Evolutionary conservation across 148 eudicot species (phyloP), one percentile per base, ranked within the genome.

Genomic region (Polygonum aviculare): DNA sequence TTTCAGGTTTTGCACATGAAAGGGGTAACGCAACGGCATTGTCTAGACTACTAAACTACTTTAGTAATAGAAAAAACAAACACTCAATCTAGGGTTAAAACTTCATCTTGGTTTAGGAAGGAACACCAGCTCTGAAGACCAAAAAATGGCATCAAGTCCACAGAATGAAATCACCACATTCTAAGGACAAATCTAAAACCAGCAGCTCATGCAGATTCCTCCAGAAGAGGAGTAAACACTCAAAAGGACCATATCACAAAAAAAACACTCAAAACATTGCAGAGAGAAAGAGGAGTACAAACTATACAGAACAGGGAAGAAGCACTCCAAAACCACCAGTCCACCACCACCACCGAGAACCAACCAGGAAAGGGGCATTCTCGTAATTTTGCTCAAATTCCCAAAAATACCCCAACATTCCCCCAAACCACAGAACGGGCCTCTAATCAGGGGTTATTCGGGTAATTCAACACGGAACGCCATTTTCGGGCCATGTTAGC

Each of bases 381-480:
- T 67, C 44, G 72, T 16, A 44, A 6, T 67, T 21, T 15, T 16
- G 19, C 2, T 65, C 40, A 65, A n/a, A 36, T 8, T 8, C 36
- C 15, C 36, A 12, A 26, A 62, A 62, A 33, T 62, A 62, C 39
- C 69, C 69, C 12, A 62, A 62, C 69, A 62, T 62, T 62, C 39
- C 69, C 38, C 69, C 69, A 31, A 33, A 15, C 44, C 45, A 67
- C 72, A 67, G 41, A 35, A 67, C 19, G 8, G 72, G 15, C 45
- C 21, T 67, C 19, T 35, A 21, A 16, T 12, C 16, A 76, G 45
- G 80, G 82, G 73, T 78, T 78, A 80, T 63, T 77, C 7, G 3
- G 16, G 82, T 81, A 74, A 67, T 81, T 78, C 54, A 48, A 47
- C 59, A n/a, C 54, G 52, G 45, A 26, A 6, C 19, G 48, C 73